phyloP scores from a whole-genome alignment of 2,329 filamentous ascomycete species.

The Arthrobotrys sphaeroides region DNA sequence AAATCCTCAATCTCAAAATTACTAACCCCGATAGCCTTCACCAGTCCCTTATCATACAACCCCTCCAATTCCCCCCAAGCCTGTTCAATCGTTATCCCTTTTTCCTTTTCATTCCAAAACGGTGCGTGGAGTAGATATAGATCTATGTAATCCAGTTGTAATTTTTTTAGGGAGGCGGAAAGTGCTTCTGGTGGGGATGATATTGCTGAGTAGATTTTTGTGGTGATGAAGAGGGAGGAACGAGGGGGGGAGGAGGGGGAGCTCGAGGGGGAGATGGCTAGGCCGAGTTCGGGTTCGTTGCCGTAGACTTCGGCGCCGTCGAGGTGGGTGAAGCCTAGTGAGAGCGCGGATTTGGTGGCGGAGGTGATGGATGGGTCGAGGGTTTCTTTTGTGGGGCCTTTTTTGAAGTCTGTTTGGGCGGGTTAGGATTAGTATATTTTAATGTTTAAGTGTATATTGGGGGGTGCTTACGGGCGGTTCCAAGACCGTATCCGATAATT shows the following conservation, averaged over 20 bases:
- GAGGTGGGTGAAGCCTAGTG: constrained; percentile 75
- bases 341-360: constrained; percentile 70
- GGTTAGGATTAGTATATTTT: background rate
- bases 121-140: constrained; percentile 71
- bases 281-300: constrained; percentile 76
- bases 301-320: constrained; percentile 77
- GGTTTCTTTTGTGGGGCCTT: constrained; percentile 61
- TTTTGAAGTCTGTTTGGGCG: constrained; percentile 61
- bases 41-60: constrained; percentile 69
- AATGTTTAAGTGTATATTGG: background rate
- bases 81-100: constrained; percentile 59
- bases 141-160: constrained; percentile 77
- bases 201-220: constrained; percentile 64
- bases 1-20: constrained; percentile 72
- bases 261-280: constrained; percentile 77
- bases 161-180: constrained; percentile 70
- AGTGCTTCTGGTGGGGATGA: constrained; percentile 65
- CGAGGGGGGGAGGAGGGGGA: constrained; percentile 68
- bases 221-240: constrained; percentile 74
- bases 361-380: constrained; percentile 62
- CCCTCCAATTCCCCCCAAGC: constrained; percentile 76
- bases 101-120: constrained; percentile 58
- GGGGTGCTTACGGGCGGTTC: constrained; percentile 35
- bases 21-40: constrained; percentile 77
- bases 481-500: constrained; percentile 37